A percentile compares a stretch with the other conserved stretches of the same genome.
phyloP scores from a whole-genome alignment of 2,329 filamentous ascomycete species.

The Tolypocladium endophyticum region DNA sequence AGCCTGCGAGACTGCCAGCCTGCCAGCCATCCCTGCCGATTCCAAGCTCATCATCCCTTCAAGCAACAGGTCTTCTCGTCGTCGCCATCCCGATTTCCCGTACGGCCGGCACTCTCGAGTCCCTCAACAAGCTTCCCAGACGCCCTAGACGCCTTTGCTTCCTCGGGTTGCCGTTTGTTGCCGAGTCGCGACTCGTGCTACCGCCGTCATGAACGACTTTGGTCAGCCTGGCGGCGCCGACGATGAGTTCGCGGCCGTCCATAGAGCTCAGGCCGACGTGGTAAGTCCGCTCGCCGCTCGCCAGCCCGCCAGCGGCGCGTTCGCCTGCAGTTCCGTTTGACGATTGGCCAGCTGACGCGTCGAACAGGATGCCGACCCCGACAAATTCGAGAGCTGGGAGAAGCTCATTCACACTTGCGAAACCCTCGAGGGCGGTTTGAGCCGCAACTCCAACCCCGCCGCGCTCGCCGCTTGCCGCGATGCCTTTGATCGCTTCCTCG shows the following conservation, averaged over 20 bases:
- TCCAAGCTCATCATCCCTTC: conserved; percentile 1
- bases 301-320: background rate
- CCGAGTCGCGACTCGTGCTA: background rate
- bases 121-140: background rate
- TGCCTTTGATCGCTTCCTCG: conserved; percentile 84
- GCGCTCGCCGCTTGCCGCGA: conserved; percentile 80
- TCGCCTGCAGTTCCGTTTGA: background rate
- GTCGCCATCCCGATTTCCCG: background rate
- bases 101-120: background rate
- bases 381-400: conserved; percentile 94
- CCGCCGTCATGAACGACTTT: conserved; percentile 57
- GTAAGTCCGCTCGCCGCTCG: conserved; percentile 33
- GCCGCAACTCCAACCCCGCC: conserved; percentile 91
- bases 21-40: background rate
- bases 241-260: conserved; percentile 74
- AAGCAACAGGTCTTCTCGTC: background rate
- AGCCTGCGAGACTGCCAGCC: background rate
- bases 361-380: conserved; percentile 55
- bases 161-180: background rate
- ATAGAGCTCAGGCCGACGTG: conserved; percentile 66
- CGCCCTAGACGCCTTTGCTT: background rate
- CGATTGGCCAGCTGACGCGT: background rate
- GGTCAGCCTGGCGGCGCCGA: conserved; percentile 60
- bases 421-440: conserved; percentile 80
- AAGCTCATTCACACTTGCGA: conserved; percentile 78